These are phyloP conservation scores for Xylariaceae sp. DNA, from an alignment of 2,329 filamentous ascomycete genomes.

Conservation along the genomic window DNA sequence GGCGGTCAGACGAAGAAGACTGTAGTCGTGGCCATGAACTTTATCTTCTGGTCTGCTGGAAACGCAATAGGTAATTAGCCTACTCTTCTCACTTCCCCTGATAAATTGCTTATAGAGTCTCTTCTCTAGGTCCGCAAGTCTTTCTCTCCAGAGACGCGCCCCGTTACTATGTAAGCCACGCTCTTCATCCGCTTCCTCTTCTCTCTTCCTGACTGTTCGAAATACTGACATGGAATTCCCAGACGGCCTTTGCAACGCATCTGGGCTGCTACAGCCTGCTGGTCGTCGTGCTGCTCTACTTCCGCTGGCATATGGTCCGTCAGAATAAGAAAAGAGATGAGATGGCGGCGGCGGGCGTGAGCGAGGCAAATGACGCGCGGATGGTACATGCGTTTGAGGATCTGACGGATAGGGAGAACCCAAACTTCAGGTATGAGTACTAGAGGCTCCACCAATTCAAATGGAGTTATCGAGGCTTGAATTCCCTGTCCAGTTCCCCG, in stretches of 20 bases:
- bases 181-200: too few relatives aligned
- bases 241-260: slow-evolving; percentile 64
- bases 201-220: neutral
- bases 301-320: slow-evolving; percentile 53
- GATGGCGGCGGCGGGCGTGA: slow-evolving; percentile 23
- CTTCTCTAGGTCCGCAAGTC: slow-evolving; percentile 55
- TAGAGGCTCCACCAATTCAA: slow-evolving; percentile 5
- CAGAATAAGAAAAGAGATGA: slow-evolving; percentile 46
- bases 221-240: neutral
- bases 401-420: slow-evolving; percentile 31
- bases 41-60: slow-evolving; percentile 64
- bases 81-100: too few relatives aligned
- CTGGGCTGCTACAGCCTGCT: slow-evolving; percentile 63
- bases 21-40: slow-evolving; percentile 63
- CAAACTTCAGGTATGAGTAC: slow-evolving; percentile 30
- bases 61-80: slow-evolving; percentile 55
- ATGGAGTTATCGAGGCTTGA: too few relatives aligned
- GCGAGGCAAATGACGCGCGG: slow-evolving; percentile 22
- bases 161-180: slow-evolving; percentile 47
- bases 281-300: slow-evolving; percentile 50
- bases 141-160: slow-evolving; percentile 58
- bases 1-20: slow-evolving; percentile 72
- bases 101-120: too few relatives aligned
- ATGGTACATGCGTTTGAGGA: slow-evolving; percentile 30
- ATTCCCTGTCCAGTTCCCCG: too few relatives aligned